phyloP scores from a whole-genome alignment of 495 filamentous ascomycete species.

The Sordaria brevicollis region DNA sequence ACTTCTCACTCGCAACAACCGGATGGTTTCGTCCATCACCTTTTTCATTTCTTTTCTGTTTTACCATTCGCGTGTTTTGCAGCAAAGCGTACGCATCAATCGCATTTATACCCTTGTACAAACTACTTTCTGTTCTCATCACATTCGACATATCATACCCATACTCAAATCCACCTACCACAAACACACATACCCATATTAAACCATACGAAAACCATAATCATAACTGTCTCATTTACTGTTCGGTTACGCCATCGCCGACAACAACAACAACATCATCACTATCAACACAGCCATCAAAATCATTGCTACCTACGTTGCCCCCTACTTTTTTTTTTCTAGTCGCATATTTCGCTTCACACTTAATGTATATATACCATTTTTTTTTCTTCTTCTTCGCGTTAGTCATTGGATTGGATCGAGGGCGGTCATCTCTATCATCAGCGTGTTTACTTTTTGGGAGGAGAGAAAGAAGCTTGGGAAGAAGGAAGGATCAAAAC shows the following conservation, averaged over 20 bases:
- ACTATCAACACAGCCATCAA: background rate
- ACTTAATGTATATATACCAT: background rate
- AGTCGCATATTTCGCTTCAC: background rate
- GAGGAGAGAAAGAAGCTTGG: background rate
- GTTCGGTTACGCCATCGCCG: background rate
- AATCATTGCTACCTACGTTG: background rate
- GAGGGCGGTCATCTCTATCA: background rate
- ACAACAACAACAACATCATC: background rate
- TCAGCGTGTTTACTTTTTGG: background rate
- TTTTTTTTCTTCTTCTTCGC: background rate
- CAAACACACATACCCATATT: background rate
- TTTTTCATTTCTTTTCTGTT: background rate
- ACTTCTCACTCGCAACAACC: background rate
- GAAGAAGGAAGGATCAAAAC: background rate
- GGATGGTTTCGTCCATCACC: background rate
- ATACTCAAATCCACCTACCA: background rate
- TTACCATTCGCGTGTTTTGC: background rate
- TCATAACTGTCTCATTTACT: background rate
- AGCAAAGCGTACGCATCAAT: background rate
- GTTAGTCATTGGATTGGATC: background rate
- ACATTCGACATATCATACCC: background rate
- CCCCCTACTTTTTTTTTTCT: background rate
- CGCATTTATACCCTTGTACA: background rate
- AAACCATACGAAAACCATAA: background rate
- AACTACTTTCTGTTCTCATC: background rate